Base-by-base conservation (phyloP, 352 stramenopile species). In the Globisporangium parvum region DNA sequence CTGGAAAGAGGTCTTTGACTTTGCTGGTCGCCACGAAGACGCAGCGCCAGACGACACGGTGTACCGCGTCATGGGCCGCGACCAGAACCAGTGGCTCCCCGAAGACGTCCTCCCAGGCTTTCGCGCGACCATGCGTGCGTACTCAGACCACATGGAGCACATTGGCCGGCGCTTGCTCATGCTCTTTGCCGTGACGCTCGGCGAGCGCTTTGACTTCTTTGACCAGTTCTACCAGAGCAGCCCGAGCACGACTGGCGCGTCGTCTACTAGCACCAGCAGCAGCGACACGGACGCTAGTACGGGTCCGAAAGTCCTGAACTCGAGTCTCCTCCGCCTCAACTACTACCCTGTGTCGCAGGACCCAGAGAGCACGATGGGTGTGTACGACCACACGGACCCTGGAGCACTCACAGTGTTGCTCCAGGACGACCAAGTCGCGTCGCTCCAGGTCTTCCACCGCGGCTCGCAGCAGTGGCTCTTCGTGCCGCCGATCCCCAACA, bases 1-100 rank as follows among this genome's bases (percentile, higher is more conserved):
- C 70, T 97, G 87, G 87, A 98, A 98, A 50, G 81, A 97, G 62
- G 72, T 64, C 12, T 71, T 97, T 15, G 91, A 97, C 75, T 77
- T 78, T 47, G 63, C 66, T 17, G 73, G 73, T 1, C 66, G 21
- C 1, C 61, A 77, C 14, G 71, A 85, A 18, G 72, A 85, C 31
- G 66, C 59, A 2, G 47, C 66, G 1, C 66, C 80, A 6, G 60
- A 87, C 20, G 61, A 77, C 42, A 44, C 56, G 10, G 55, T 62
- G 26, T 55, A 70, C 41, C 87, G 91, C 69, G 67, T 78, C 20
- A 89, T 93, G 24, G 69, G 85, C 3, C 62, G 95, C 54, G 86
- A 91, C 47, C 71, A 79, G 51, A 98, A 98, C 67, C 85, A 93
- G 63, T 92, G 82, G 81, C 67, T 80, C 5, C 50, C 66, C 18